Base-by-base conservation (phyloP, 495 filamentous ascomycete species). In the Podospora pseudopauciseta region DNA sequence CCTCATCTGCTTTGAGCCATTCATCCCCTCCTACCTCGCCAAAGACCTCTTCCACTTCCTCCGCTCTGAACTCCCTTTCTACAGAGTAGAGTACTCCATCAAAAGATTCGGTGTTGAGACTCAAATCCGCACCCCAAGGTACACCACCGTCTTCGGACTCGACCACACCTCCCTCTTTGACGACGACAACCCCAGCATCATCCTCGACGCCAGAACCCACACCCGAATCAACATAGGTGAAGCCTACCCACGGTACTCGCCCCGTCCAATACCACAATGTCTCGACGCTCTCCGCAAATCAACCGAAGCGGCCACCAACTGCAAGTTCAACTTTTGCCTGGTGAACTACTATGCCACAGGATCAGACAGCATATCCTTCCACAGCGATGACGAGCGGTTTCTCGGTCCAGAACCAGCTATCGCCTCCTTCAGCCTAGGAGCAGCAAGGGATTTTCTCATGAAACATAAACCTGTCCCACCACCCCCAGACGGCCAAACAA, bases 321-420 rank as follows among this genome's bases (percentile, higher is more conserved):
- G 81, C 66, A 83, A 67, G 3, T 93, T 89, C 76, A 93, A 94
- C 71, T 91, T 92, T 78, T 86, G 85, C 65, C 80, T 93, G 2
- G 88, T 92, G 9, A 93, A 92, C 71, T 93, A 92, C 80, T 92
- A 92, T 76, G 85, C 87, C 39, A 82, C 80, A 30, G 90, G 89
- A 2, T 77, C 84, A 13, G 89, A 92, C 76, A 90, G 87, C 65
- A 93, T 93, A 44, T 80, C 86, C 27, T 94, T 89, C 74, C 89
- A 92, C 74, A 89, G 87, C 49, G 91, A 92, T 70, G 90, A 92
- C 71, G 91, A 92, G 77, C 82, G 84, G 11, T 93, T 94, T 72
- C 86, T 92, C 0, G 90, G 89, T 4, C 62, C 79, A 1, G 76
- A 86, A 18, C 90, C 90, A 16, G 81, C 84, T n/a, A 92, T 94